A percentile compares a stretch with the other conserved stretches of the same genome.
phyloP scores from a whole-genome alignment of 164 flowering plant species.

The Liriodendron chinense region DNA sequence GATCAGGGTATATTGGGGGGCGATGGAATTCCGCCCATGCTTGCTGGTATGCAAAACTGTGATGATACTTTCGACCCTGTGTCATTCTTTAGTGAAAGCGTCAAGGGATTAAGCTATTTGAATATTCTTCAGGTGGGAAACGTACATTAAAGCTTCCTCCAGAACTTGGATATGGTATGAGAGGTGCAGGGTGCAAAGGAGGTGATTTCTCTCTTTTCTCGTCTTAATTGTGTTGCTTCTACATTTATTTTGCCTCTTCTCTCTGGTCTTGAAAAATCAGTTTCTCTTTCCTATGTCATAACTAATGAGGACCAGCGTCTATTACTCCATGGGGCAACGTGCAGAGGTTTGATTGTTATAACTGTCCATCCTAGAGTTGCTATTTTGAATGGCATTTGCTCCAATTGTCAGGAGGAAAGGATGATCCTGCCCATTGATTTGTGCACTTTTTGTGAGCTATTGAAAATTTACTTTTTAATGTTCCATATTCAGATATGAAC shows the following conservation, averaged over 20 bases:
- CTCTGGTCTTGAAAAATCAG: not conserved
- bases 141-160: conserved; percentile 79
- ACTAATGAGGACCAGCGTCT: not conserved
- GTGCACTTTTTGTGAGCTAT: too few species aligned
- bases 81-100: not conserved
- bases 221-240: not conserved
- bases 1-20: conserved; percentile 83
- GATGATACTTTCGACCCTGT: not conserved
- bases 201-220: conserved; percentile 38
- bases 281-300: not conserved
- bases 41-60: conserved; percentile 46
- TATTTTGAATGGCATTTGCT: too few species aligned
- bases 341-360: too few species aligned
- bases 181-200: conserved; percentile 95
- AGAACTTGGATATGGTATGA: conserved; percentile 70
- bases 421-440: too few species aligned
- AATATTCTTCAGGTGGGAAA: conserved; percentile 58
- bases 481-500: too few species aligned
- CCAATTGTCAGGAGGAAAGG: too few species aligned
- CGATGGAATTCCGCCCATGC: conserved; percentile 92
- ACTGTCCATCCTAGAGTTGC: too few species aligned
- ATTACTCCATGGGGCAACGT: not conserved
- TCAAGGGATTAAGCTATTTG: not conserved
- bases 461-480: too few species aligned
- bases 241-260: not conserved